These are phyloP conservation scores for Botrytis deweyae DNA, from an alignment of 2,329 filamentous ascomycete species.

Conservation along the genomic window DNA sequence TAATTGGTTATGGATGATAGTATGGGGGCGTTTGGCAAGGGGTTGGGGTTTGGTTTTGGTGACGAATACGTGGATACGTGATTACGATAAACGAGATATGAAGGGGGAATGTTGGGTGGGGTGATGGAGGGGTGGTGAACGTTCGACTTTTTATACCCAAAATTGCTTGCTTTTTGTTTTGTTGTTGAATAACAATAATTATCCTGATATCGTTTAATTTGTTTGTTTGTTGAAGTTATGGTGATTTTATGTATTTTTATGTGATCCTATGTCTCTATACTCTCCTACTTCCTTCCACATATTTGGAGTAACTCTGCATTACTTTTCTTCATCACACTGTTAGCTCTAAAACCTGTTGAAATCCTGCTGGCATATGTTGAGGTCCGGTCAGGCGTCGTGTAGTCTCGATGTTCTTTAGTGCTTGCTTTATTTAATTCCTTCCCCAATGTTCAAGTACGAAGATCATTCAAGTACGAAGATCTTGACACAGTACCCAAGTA, in stretches of 20 bases:
- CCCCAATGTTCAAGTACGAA: too few species aligned
- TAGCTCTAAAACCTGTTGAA: too few species aligned
- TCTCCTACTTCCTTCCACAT: too few species aligned
- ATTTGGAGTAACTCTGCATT: not conserved
- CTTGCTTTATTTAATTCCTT: too few species aligned
- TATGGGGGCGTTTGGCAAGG: not conserved
- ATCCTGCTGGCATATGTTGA: not conserved
- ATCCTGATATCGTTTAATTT: not conserved
- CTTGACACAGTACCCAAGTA: too few species aligned
- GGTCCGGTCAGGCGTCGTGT: not conserved
- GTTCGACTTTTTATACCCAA: slow-evolving; percentile 3
- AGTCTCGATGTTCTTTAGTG: not conserved
- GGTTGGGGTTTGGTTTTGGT: not conserved
- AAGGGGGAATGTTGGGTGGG: not conserved
- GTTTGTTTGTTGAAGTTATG: too few species aligned
- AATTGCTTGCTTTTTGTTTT: not conserved
- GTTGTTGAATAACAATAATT: not conserved
- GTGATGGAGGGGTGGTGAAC: not conserved
- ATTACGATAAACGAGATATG: not conserved
- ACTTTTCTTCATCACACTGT: too few species aligned
- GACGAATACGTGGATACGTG: not conserved
- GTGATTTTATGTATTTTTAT: not conserved
- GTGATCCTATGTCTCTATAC: not conserved
- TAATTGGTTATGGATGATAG: not conserved
- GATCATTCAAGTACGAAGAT: too few species aligned